Percentiles rank a stretch among this genome's conserved stretches.
Evolutionary conservation across 1,284 basidiomycete genomes (phyloP).

Genomic region (Boletus mariae): DNA sequence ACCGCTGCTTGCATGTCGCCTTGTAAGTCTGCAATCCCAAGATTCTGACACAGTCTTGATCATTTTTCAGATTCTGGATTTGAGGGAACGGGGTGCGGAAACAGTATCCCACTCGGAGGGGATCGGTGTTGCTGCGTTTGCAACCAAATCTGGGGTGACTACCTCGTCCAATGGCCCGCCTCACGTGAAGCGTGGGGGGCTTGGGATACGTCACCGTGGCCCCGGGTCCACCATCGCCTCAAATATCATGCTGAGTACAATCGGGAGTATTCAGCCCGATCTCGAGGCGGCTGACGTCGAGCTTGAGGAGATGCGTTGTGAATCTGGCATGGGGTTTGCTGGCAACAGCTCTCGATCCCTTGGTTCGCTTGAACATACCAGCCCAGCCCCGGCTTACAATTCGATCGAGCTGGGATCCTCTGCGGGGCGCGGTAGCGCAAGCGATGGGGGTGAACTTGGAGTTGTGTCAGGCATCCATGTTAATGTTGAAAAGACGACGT

Average conservation of each 20-base stretch:
- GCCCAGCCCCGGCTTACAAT: conserved; percentile 52
- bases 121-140: conserved; percentile 56
- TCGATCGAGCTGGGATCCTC: conserved; percentile 46
- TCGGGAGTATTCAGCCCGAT: conserved; percentile 60
- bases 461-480: conserved; percentile 53
- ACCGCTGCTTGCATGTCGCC: conserved; percentile 72
- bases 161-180: conserved; percentile 48
- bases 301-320: conserved; percentile 47
- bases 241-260: conserved; percentile 64
- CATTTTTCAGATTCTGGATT: conserved; percentile 59
- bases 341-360: conserved; percentile 34
- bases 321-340: conserved; percentile 36
- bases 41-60: conserved; percentile 4
- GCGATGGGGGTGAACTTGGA: conserved; percentile 27
- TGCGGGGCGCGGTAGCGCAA: conserved; percentile 35
- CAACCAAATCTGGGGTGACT: conserved; percentile 51
- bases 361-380: conserved; percentile 33
- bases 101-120: conserved; percentile 67
- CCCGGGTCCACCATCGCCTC: conserved; percentile 45
- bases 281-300: conserved; percentile 54
- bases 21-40: conserved; percentile 39
- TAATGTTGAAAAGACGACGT: conserved; percentile 61
- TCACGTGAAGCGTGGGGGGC: conserved; percentile 29
- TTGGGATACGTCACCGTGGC: conserved; percentile 37
- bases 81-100: conserved; percentile 72